Conservation (phyloP, 2,329 filamentous ascomycete species). For the Fusarium zealandicum region DNA sequence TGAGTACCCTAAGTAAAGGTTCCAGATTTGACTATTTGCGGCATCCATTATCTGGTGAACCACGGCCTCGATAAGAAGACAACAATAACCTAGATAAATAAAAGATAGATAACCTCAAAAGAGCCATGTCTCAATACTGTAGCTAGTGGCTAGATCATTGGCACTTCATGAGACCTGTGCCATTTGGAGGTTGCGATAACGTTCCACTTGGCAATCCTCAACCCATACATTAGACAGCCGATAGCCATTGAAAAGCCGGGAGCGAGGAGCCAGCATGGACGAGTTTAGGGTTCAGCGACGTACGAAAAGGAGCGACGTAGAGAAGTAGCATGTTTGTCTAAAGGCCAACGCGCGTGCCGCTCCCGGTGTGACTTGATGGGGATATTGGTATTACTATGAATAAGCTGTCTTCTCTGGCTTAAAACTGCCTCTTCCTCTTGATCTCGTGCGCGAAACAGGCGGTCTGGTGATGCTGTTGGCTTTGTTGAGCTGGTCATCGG, state of each 20-base stretch:
- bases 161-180: too few relatives aligned
- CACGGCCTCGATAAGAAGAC: too few relatives aligned
- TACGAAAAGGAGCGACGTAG: slow-evolving; percentile 4
- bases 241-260: slow-evolving; percentile 24
- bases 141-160: too few relatives aligned
- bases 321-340: slow-evolving; percentile 8
- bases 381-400: slow-evolving; percentile 10
- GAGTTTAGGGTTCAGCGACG: slow-evolving; percentile 31
- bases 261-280: slow-evolving; percentile 26
- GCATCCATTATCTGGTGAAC: too few relatives aligned
- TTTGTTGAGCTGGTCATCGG: neutral
- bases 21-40: too few relatives aligned
- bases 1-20: too few relatives aligned
- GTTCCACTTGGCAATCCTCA: slow-evolving; percentile 26
- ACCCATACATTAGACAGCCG: slow-evolving; percentile 30
- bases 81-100: too few relatives aligned
- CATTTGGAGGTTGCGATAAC: too few relatives aligned
- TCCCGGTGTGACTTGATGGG: slow-evolving; percentile 18
- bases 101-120: too few relatives aligned
- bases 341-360: slow-evolving; percentile 14
- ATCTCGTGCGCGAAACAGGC: neutral
- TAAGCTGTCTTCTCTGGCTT: neutral
- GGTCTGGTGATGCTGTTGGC: neutral
- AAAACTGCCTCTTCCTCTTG: neutral
- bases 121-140: too few relatives aligned